Percentiles rank a stretch among this genome's conserved stretches.
These are phyloP conservation scores for Sugiyamaella grinbergsii DNA, from an alignment of 1,139 yeast genomes.

Conservation along the genomic window DNA sequence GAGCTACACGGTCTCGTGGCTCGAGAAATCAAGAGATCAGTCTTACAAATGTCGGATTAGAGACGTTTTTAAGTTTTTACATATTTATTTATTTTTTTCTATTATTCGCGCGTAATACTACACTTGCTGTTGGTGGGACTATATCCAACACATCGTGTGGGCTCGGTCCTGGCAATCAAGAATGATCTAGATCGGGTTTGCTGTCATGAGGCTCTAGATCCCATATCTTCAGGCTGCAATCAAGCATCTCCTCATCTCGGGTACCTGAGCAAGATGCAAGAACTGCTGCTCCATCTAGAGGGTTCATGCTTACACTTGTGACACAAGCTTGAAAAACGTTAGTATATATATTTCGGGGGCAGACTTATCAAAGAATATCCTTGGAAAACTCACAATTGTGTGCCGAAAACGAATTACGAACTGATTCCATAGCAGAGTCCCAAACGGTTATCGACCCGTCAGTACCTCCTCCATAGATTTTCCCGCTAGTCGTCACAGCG, in stretches of 20 bases:
- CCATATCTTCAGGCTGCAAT: slow-evolving; percentile 24
- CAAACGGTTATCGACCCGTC: slow-evolving; percentile 35
- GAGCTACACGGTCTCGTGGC: slow-evolving; percentile 41
- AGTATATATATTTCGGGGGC: neutral
- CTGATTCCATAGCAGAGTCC: slow-evolving; percentile 4
- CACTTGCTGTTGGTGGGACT: no score
- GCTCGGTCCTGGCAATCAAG: slow-evolving; percentile 3
- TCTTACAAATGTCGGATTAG: slow-evolving; percentile 14
- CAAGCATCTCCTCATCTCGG: slow-evolving; percentile 20
- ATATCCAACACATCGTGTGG: neutral
- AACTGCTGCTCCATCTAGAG: slow-evolving; percentile 27
- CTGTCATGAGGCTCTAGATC: neutral
- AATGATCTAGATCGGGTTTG: no score
- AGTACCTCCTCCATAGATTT: slow-evolving; percentile 37
- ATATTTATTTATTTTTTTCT: neutral
- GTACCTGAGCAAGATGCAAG: slow-evolving; percentile 36
- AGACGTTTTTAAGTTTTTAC: neutral
- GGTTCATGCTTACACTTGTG: slow-evolving; percentile 32
- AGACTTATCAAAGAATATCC: neutral
- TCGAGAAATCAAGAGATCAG: slow-evolving; percentile 34
- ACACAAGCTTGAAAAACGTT: slow-evolving; percentile 16
- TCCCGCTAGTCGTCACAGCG: slow-evolving; percentile 29
- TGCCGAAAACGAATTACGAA: neutral
- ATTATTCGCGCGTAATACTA: neutral
- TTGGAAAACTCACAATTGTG: slow-evolving; percentile 14